phyloP scores from a whole-genome alignment of 2,329 filamentous ascomycete genomes.

The Cladophialophora exuberans region DNA sequence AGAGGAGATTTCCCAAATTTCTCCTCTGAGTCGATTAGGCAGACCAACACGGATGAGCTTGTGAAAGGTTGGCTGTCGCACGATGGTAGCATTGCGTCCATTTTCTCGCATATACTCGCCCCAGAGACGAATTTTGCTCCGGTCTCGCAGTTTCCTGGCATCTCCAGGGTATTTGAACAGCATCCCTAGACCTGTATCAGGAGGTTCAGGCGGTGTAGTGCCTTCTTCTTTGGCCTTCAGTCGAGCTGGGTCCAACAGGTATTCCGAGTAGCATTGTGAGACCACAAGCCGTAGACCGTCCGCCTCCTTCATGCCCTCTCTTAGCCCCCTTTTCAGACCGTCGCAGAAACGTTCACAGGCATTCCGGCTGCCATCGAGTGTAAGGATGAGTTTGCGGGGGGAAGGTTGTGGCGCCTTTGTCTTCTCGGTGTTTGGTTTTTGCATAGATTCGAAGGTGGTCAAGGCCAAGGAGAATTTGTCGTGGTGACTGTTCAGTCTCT shows the following conservation, averaged over 20 bases:
- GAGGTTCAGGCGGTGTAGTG: conserved; percentile 56
- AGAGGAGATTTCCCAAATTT: conserved; percentile 94
- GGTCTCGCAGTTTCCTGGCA: conserved; percentile 86
- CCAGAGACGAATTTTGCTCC: conserved; percentile 97
- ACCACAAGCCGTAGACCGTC: conserved; percentile 80
- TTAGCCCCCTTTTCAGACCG: conserved; percentile 84
- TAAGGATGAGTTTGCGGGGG: conserved; percentile 81
- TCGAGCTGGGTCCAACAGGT: conserved; percentile 59
- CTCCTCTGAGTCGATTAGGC: conserved; percentile 87
- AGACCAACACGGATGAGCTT: conserved; percentile 95
- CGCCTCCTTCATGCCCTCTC: conserved; percentile 85
- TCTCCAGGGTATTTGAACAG: conserved; percentile 94
- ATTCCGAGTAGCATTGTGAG: conserved; percentile 88
- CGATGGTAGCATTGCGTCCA: conserved; percentile 85
- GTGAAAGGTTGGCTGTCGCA: conserved; percentile 96
- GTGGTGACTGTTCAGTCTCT: conserved; percentile 88
- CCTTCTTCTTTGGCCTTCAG: conserved; percentile 62
- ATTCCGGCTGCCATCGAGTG: conserved; percentile 84
- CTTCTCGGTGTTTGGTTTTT: conserved; percentile 57
- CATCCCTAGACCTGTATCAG: conserved; percentile 93
- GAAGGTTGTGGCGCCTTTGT: conserved; percentile 30
- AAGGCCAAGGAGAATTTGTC: conserved; percentile 92
- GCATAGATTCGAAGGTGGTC: conserved; percentile 83
- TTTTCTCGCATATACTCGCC: conserved; percentile 96
- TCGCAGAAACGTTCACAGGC: conserved; percentile 96